Evolutionary conservation across 345 rosid genomes (phyloP).

Genomic region (Eucalyptus viminalis): DNA sequence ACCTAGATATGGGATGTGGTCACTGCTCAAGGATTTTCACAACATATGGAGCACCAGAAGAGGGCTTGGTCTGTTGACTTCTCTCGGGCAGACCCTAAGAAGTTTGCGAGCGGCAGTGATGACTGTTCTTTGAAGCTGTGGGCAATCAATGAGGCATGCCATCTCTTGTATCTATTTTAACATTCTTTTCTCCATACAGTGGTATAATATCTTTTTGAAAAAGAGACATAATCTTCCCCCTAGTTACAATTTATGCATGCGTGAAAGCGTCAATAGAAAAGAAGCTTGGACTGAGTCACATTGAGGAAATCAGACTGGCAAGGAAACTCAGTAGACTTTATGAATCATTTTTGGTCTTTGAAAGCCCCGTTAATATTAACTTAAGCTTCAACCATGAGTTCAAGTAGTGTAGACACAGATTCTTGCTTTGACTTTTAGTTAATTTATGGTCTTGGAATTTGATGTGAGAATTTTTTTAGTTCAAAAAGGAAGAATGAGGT

Average conservation of each 20-base stretch:
- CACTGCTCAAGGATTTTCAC: slow-evolving; percentile 65
- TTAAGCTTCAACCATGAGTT: not conserved
- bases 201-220: not conserved
- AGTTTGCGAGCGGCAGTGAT: slow-evolving; percentile 89
- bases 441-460: not conserved
- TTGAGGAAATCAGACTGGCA: not conserved
- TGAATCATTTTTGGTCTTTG: not conserved
- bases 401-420: not conserved
- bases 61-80: slow-evolving; percentile 98
- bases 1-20: slow-evolving; percentile 80
- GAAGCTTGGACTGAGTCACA: not conserved
- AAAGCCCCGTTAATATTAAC: not conserved
- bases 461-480: not conserved
- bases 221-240: not conserved
- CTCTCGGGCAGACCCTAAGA: slow-evolving; percentile 66
- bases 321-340: not conserved
- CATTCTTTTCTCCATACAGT: not conserved
- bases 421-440: not conserved
- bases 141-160: slow-evolving; percentile 63
- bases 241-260: not conserved
- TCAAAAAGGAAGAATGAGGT: not conserved
- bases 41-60: slow-evolving; percentile 61
- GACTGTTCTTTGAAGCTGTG: slow-evolving; percentile 85
- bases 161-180: not conserved
- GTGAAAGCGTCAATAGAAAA: not conserved